Conservation (phyloP, 345 rosid species). For the Odontarrhena argentea region DNA sequence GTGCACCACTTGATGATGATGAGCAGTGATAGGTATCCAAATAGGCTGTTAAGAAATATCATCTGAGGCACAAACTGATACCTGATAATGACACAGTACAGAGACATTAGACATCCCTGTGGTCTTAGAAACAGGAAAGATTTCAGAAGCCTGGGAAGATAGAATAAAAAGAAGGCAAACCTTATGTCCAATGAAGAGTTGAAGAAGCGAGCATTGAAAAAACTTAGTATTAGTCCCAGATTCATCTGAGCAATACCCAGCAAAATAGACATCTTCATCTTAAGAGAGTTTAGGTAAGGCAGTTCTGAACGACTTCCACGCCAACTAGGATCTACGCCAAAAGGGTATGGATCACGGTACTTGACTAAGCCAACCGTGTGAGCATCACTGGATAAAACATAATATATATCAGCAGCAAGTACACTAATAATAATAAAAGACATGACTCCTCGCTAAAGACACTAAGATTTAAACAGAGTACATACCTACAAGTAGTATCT, state of each 20-base stretch:
- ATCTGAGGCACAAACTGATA: constrained; percentile 97
- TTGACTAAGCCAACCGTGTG: constrained; percentile 70
- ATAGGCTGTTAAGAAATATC: constrained; percentile 89
- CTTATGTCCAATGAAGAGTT: constrained; percentile 74
- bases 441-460: constrained; percentile 19
- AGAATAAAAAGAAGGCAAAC: constrained; percentile 39
- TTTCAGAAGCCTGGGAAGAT: constrained; percentile 12
- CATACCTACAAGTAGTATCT: constrained; percentile 79
- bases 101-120: constrained; percentile 29
- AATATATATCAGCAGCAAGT: constrained; percentile 28
- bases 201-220: constrained; percentile 84
- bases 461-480: constrained; percentile 13
- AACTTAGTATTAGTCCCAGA: constrained; percentile 80
- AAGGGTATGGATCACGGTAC: constrained; percentile 83
- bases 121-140: neutral
- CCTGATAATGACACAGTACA: constrained; percentile 53
- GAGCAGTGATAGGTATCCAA: constrained; percentile 94
- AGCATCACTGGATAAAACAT: constrained; percentile 67
- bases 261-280: constrained; percentile 98
- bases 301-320: constrained; percentile 97
- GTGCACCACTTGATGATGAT: constrained; percentile 95
- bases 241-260: constrained; percentile 96
- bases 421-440: neutral
- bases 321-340: constrained; percentile 99
- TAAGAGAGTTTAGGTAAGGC: constrained; percentile 91